These are phyloP conservation scores for Komagataella kurtzmanii DNA, from an alignment of 805 yeast species.

Conservation along the genomic window DNA sequence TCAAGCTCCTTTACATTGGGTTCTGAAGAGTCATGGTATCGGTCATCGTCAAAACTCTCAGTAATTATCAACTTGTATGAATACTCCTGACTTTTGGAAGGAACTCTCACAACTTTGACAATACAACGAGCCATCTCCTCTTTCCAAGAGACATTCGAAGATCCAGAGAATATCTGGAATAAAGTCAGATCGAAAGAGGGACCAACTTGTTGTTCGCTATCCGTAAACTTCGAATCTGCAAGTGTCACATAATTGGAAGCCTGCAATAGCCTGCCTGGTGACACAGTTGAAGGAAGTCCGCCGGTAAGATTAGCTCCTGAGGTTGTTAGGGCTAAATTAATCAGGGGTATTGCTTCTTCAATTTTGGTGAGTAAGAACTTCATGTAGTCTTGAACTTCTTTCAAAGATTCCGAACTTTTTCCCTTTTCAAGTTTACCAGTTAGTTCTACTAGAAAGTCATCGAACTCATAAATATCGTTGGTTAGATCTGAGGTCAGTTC, in stretches of 20 bases:
- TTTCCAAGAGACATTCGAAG: constrained; percentile 52
- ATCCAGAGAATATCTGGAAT: constrained; percentile 52
- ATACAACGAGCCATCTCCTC: constrained; percentile 54
- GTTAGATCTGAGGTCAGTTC: constrained; percentile 41
- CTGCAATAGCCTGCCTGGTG: constrained; percentile 55
- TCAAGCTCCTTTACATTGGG: background rate
- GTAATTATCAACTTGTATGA: background rate
- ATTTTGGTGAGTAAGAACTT: constrained; percentile 25
- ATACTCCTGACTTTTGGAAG: constrained; percentile 56
- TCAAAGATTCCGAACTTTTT: constrained; percentile 13
- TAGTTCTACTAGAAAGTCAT: constrained; percentile 28
- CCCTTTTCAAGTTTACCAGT: constrained; percentile 14
- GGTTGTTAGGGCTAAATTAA: constrained; percentile 52
- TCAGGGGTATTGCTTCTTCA: constrained; percentile 56
- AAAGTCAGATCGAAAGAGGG: constrained; percentile 43
- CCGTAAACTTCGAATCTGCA: constrained; percentile 19
- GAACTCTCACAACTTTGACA: constrained; percentile 32
- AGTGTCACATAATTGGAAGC: constrained; percentile 34
- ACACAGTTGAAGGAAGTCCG: constrained; percentile 34
- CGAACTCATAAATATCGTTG: constrained; percentile 44
- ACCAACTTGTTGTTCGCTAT: constrained; percentile 29
- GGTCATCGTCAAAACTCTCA: background rate
- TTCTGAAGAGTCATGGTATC: background rate
- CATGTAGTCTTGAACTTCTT: constrained; percentile 10
- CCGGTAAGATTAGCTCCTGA: constrained; percentile 50